A percentile compares a stretch with the other conserved stretches of the same genome.
These are phyloP conservation scores for Tetradesmus lagerheimii DNA, from an alignment of 139 green algal genomes.

Conservation along the genomic window DNA sequence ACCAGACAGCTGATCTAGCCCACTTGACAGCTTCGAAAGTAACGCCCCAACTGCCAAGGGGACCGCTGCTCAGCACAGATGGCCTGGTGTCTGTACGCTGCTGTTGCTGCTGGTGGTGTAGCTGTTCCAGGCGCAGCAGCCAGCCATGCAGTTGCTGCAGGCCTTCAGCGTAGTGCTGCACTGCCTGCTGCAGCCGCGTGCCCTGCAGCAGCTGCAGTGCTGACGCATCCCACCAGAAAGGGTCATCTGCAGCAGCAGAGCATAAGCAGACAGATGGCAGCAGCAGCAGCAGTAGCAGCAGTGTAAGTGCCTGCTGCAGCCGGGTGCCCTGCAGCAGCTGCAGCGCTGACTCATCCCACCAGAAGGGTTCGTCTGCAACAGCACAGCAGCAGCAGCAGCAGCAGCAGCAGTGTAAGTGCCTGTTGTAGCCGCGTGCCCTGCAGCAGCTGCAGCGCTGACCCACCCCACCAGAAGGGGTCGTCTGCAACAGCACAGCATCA, in stretches of 20 bases:
- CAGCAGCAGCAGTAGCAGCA: conserved; percentile 15
- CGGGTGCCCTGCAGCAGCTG: background rate
- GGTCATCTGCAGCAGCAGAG: conserved; percentile 34
- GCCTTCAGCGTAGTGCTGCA: conserved; percentile 2
- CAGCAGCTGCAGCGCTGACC: too few relatives aligned
- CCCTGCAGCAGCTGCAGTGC: conserved; percentile 23
- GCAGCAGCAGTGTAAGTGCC: background rate
- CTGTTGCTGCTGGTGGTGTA: conserved; percentile 25
- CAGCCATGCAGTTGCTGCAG: conserved; percentile 35
- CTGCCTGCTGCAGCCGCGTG: conserved; percentile 16
- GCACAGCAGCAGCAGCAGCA: background rate
- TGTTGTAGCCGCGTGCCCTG: too few relatives aligned
- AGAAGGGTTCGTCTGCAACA: background rate
- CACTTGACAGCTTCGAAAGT: conserved; percentile 18
- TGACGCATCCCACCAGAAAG: conserved; percentile 14
- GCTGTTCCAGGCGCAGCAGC: conserved; percentile 7
- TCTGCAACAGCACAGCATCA: background rate
- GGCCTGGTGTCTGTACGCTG: background rate
- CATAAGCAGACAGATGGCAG: background rate
- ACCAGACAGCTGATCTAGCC: conserved; percentile 41
- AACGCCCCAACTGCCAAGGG: conserved; percentile 19
- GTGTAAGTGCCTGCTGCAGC: too few relatives aligned
- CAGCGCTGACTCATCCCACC: background rate
- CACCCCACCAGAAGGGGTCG: background rate
- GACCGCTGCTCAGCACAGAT: background rate